phyloP scores from a whole-genome alignment of 805 yeast species.

The Lachancea quebecensis region DNA sequence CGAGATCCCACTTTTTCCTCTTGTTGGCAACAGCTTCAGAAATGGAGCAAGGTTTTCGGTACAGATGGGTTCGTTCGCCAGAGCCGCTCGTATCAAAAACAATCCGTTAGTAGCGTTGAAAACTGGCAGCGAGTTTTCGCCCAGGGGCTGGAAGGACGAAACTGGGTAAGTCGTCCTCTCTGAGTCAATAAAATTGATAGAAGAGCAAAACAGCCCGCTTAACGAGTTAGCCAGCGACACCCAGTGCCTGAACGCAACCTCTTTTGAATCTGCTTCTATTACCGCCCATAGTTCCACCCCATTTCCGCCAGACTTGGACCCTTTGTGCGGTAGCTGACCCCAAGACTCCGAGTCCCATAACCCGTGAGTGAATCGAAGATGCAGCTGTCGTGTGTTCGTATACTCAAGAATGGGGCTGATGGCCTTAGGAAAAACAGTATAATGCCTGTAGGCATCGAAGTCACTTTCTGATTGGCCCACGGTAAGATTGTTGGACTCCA shows the following conservation, averaged over 20 bases:
- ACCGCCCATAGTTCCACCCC: constrained; percentile 93
- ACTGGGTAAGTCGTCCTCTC: constrained; percentile 68
- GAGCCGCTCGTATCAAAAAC: constrained; percentile 69
- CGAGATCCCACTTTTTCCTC: constrained; percentile 84
- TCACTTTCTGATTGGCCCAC: constrained; percentile 20
- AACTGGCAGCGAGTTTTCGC: constrained; percentile 21
- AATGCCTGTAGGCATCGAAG: constrained; percentile 37
- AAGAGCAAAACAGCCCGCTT: constrained; percentile 92
- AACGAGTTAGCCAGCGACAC: constrained; percentile 59
- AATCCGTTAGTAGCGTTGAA: constrained; percentile 34
- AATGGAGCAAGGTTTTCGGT: constrained; percentile 96
- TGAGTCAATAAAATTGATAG: constrained; percentile 79
- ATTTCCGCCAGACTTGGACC: constrained; percentile 76
- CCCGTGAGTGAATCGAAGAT: constrained; percentile 84
- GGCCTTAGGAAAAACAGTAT: constrained; percentile 69
- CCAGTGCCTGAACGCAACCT: constrained; percentile 63
- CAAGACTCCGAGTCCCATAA: constrained; percentile 88
- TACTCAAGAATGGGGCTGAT: constrained; percentile 67
- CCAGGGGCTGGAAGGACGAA: constrained; percentile 29
- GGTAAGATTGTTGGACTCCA: constrained; percentile 44
- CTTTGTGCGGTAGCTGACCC: constrained; percentile 75
- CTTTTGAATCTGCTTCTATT: constrained; percentile 54
- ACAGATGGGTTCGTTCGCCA: constrained; percentile 93
- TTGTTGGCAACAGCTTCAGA: constrained; percentile 80
- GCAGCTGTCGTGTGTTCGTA: constrained; percentile 67